Conservation (phyloP, 169 alveolate species). For the Plasmodium sp. region DNA sequence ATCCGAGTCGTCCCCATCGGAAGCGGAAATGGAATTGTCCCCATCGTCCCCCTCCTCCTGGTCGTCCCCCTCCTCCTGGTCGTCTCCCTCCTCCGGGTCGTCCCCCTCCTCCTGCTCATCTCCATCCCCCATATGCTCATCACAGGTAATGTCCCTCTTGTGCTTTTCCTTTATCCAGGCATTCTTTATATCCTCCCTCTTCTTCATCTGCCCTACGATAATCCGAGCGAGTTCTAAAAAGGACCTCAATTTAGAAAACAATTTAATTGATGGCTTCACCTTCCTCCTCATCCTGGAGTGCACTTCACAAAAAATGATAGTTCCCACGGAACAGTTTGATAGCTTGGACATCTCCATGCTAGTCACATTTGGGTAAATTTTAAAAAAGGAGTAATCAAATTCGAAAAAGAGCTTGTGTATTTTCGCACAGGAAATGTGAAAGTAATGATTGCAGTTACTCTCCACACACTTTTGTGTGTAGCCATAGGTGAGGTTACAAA, state of each 20-base stretch:
- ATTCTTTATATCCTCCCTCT: constrained; percentile 64
- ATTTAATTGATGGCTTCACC: constrained; percentile 35
- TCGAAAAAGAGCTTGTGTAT: constrained; percentile 56
- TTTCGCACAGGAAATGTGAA: constrained; percentile 65
- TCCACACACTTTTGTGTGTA: constrained; percentile 72
- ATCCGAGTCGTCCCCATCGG: background rate
- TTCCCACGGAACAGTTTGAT: background rate
- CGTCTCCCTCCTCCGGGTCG: background rate
- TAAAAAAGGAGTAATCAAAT: constrained; percentile 61
- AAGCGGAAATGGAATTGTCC: background rate
- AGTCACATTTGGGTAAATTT: constrained; percentile 22
- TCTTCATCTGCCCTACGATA: constrained; percentile 55
- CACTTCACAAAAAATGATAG: constrained; percentile 43
- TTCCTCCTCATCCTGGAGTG: constrained; percentile 56
- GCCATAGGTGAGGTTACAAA: constrained; percentile 63
- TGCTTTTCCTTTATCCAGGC: constrained; percentile 28
- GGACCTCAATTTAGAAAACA: constrained; percentile 59
- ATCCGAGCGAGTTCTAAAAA: constrained; percentile 58
- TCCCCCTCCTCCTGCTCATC: background rate
- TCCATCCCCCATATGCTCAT: background rate
- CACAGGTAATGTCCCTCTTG: background rate
- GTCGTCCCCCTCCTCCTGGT: background rate
- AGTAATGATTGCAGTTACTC: constrained; percentile 32
- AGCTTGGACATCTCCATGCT: constrained; percentile 4
- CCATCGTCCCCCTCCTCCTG: background rate